These are phyloP conservation scores for Trichosporon ovoides DNA, from an alignment of 1,284 basidiomycete species.

Conservation along the genomic window DNA sequence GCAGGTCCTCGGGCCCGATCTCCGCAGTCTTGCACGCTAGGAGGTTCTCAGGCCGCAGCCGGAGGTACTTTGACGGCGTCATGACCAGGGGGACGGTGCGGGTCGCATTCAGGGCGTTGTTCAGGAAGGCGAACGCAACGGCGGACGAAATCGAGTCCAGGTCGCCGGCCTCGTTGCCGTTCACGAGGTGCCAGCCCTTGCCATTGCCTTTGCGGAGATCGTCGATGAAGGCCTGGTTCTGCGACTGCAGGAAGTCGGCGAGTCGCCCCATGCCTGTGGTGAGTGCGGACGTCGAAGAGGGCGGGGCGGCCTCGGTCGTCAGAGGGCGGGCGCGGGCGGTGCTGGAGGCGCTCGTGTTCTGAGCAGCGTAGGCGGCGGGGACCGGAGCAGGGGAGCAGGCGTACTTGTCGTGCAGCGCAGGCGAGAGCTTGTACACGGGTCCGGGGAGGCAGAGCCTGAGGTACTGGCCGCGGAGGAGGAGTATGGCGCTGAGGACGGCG, in stretches of 20 bases:
- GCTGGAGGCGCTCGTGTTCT: background rate
- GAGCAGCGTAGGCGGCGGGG: background rate
- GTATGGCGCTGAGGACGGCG: constrained; percentile 1
- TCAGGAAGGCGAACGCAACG: constrained; percentile 71
- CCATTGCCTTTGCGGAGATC: constrained; percentile 51
- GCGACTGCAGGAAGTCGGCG: constrained; percentile 47
- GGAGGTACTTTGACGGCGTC: constrained; percentile 63
- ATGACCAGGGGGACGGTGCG: constrained; percentile 69
- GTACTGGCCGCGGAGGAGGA: constrained; percentile 3
- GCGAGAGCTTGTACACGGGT: background rate
- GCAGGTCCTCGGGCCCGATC: constrained; percentile 56
- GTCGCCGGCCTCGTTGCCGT: constrained; percentile 92
- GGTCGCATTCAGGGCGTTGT: constrained; percentile 53
- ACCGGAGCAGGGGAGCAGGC: background rate
- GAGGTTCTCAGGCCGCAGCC: constrained; percentile 79
- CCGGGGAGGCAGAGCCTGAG: constrained; percentile 2
- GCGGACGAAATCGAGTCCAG: constrained; percentile 80
- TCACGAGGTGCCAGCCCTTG: constrained; percentile 69
- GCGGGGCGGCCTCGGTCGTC: background rate
- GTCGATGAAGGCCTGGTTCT: constrained; percentile 53
- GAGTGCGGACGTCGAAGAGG: background rate
- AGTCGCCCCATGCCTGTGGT: constrained; percentile 22
- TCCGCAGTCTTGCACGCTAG: constrained; percentile 62
- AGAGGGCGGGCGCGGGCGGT: background rate
- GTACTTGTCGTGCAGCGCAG: background rate